phyloP scores from a whole-genome alignment of 2,329 filamentous ascomycete species.

The Phialemonium atrogriseum region DNA sequence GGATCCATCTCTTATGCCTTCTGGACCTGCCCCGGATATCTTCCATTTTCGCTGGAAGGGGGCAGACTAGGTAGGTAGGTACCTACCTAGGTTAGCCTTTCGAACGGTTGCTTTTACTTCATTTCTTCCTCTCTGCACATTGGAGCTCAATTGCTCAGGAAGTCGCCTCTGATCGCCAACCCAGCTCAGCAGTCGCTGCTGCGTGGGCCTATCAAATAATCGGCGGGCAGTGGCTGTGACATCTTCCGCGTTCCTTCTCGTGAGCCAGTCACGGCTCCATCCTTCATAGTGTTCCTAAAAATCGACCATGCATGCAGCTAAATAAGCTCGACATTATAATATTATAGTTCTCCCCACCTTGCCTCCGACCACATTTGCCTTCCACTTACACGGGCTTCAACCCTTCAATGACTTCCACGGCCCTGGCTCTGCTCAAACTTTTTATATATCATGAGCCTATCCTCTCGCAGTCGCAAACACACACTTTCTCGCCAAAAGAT shows the following conservation, averaged over 20 bases:
- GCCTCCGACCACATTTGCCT: slow-evolving; percentile 6
- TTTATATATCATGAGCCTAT: slow-evolving; percentile 8
- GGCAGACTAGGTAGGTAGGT: too few relatives aligned
- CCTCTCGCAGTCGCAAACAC: slow-evolving; percentile 1
- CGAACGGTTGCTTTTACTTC: background rate
- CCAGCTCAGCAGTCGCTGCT: slow-evolving; percentile 10
- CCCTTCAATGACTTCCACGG: slow-evolving; percentile 2
- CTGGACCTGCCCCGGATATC: too few relatives aligned
- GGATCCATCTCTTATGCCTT: too few relatives aligned
- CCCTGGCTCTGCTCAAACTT: slow-evolving; percentile 1
- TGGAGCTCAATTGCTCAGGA: slow-evolving; percentile 7
- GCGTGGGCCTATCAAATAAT: slow-evolving; percentile 6
- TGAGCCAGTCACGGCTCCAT: slow-evolving; percentile 4
- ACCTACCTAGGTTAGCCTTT: too few relatives aligned
- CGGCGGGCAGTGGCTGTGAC: slow-evolving; percentile 9
- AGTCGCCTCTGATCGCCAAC: slow-evolving; percentile 6
- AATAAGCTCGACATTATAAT: slow-evolving; percentile 12
- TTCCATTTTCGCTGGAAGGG: too few relatives aligned
- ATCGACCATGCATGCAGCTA: slow-evolving; percentile 8
- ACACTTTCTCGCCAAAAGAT: background rate
- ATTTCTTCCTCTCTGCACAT: slow-evolving; percentile 3
- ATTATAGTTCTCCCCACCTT: slow-evolving; percentile 9
- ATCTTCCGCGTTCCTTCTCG: slow-evolving; percentile 6
- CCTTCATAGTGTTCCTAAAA: slow-evolving; percentile 5
- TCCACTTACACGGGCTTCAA: too few relatives aligned